Conservation (phyloP, 1,284 basidiomycete genomes). For the Apiotrichum gracile region DNA sequence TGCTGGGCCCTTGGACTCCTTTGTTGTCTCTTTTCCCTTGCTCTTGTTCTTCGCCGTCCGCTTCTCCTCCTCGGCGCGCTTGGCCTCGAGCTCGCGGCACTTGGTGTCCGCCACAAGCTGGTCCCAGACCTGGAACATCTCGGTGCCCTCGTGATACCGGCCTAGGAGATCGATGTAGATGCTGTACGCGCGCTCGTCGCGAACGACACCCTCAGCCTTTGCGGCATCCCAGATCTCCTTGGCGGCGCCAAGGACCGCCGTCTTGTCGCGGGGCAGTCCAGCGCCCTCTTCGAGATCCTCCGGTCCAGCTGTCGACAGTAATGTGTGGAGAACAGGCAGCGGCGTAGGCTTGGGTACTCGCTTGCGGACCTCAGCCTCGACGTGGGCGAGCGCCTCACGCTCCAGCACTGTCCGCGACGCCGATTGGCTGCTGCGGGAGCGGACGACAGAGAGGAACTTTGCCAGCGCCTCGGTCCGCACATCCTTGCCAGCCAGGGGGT, state of each 20-base stretch:
- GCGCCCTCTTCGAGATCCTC: not conserved
- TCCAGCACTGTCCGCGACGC: not conserved
- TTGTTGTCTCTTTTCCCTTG: not conserved
- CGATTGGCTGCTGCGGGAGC: not conserved
- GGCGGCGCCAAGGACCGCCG: not conserved
- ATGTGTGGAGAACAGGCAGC: constrained; percentile 12
- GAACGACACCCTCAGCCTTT: constrained; percentile 19
- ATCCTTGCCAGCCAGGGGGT: not conserved
- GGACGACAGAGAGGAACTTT: not conserved
- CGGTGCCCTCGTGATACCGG: constrained; percentile 30
- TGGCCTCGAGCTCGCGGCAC: constrained; percentile 24
- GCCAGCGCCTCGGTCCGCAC: not conserved
- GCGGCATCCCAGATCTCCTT: constrained; percentile 27
- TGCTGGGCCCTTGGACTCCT: not conserved
- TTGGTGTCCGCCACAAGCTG: constrained; percentile 28
- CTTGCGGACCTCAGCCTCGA: constrained; percentile 4
- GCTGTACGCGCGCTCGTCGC: constrained; percentile 40
- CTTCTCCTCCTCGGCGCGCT: not conserved
- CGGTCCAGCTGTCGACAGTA: not conserved
- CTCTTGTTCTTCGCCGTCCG: not conserved
- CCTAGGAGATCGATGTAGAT: constrained; percentile 41
- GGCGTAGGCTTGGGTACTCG: constrained; percentile 18
- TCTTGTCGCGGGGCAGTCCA: constrained; percentile 1
- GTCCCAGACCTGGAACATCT: constrained; percentile 34
- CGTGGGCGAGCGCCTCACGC: not conserved